Conservation (phyloP, 257 asterid species). For the Nicotiana obtusifolia region DNA sequence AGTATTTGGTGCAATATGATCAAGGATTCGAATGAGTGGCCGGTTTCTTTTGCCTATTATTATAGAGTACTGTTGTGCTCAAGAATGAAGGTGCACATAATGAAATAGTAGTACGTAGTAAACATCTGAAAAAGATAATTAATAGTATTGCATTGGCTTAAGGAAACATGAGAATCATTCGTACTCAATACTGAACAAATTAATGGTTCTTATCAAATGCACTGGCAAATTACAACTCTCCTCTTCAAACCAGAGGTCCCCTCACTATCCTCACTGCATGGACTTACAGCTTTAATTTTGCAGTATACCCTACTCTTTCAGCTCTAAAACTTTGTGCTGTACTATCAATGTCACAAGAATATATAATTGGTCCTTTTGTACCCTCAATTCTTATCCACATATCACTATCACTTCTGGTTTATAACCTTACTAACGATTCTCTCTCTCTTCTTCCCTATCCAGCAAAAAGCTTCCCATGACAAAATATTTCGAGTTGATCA, state of each 20-base stretch:
- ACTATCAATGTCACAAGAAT: neutral
- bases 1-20: no score
- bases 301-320: neutral
- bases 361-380: neutral
- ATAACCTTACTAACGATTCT: neutral
- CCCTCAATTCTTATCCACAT: neutral
- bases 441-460: neutral
- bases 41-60: no score
- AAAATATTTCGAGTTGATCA: no score
- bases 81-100: no score
- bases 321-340: neutral
- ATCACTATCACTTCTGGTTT: neutral
- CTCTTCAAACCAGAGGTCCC: neutral
- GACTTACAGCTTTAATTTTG: neutral
- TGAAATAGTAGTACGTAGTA: no score
- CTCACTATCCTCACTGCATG: neutral
- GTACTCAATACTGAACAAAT: neutral
- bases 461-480: neutral
- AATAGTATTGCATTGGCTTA: neutral
- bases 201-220: neutral
- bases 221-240: neutral
- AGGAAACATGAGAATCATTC: conserved; percentile 7
- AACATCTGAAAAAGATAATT: no score
- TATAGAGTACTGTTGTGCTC: no score
- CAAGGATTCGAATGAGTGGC: no score